phyloP scores from a whole-genome alignment of 495 filamentous ascomycete species.

The Penicillium ucsense region DNA sequence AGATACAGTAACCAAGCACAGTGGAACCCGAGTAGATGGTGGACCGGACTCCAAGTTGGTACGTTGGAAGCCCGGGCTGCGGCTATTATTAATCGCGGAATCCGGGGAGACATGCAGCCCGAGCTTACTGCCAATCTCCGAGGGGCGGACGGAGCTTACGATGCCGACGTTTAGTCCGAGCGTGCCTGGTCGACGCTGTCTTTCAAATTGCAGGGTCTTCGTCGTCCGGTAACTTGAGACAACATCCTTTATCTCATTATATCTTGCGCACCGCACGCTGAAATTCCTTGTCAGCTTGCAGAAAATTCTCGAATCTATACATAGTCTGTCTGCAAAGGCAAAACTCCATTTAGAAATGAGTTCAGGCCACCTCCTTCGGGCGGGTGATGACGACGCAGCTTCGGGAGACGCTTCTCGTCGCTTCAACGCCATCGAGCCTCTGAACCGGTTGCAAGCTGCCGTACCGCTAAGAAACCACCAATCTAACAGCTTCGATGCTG shows the following conservation, averaged over 20 bases:
- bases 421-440: conserved; percentile 12
- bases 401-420: conserved; percentile 1
- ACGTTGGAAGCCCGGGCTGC: neutral
- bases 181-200: too few relatives aligned
- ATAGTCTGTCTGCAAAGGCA: neutral
- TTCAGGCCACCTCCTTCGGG: neutral
- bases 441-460: conserved; percentile 7
- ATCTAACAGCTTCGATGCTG: conserved; percentile 1
- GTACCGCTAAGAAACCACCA: neutral
- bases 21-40: too few relatives aligned
- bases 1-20: too few relatives aligned
- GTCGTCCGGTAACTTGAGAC: too few relatives aligned
- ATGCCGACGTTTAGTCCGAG: too few relatives aligned
- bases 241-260: too few relatives aligned
- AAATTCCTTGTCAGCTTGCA: too few relatives aligned
- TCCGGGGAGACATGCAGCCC: neutral
- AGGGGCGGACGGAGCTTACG: too few relatives aligned
- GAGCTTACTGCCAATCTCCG: too few relatives aligned
- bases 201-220: too few relatives aligned
- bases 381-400: conserved; percentile 2
- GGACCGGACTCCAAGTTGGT: neutral
- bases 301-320: too few relatives aligned
- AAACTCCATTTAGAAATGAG: conserved; percentile 1
- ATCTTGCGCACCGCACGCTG: too few relatives aligned
- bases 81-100: conserved; percentile 16